Percentiles rank a stretch among this genome's conserved stretches.
Evolutionary conservation across 176 grass and related monocot species (phyloP).

Genomic region (Phoenix dactylifera): DNA sequence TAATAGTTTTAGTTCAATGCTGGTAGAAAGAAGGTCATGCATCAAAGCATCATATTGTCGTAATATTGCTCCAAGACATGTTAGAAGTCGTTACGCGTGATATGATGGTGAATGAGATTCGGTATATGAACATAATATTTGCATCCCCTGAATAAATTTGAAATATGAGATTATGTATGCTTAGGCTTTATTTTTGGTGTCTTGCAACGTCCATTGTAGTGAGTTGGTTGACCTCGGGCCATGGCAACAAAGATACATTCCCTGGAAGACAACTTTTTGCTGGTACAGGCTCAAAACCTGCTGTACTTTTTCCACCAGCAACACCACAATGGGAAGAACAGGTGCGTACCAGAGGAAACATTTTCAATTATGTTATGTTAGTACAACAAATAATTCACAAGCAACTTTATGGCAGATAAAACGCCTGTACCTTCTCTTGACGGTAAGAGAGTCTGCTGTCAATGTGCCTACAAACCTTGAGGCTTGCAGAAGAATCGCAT

Average conservation of each 20-base stretch:
- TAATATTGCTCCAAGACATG: conserved; percentile 95
- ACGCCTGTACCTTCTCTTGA: conserved; percentile 75
- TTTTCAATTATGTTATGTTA: background rate
- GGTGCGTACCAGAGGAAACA: conserved; percentile 19
- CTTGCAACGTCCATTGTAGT: conserved; percentile 26
- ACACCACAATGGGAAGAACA: conserved; percentile 93
- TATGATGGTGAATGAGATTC: conserved; percentile 97
- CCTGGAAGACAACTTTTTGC: conserved; percentile 93
- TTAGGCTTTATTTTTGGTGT: too few relatives aligned
- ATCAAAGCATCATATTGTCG: conserved; percentile 64
- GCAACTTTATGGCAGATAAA: conserved; percentile 60
- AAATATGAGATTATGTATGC: too few relatives aligned
- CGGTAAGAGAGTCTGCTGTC: conserved; percentile 94
- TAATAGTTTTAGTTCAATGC: background rate
- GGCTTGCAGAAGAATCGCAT: conserved; percentile 88
- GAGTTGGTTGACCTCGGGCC: conserved; percentile 82
- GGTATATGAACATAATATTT: conserved; percentile 21
- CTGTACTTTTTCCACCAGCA: conserved; percentile 68
- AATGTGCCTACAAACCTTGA: conserved; percentile 93
- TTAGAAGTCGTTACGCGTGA: conserved; percentile 86
- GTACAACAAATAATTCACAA: conserved; percentile 12
- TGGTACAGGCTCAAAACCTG: conserved; percentile 71
- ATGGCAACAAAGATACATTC: conserved; percentile 75
- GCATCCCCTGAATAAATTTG: background rate
- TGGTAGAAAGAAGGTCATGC: conserved; percentile 86